These are phyloP conservation scores for Furcasterigmium sp. DNA, from an alignment of 2,329 filamentous ascomycete species.

Conservation along the genomic window DNA sequence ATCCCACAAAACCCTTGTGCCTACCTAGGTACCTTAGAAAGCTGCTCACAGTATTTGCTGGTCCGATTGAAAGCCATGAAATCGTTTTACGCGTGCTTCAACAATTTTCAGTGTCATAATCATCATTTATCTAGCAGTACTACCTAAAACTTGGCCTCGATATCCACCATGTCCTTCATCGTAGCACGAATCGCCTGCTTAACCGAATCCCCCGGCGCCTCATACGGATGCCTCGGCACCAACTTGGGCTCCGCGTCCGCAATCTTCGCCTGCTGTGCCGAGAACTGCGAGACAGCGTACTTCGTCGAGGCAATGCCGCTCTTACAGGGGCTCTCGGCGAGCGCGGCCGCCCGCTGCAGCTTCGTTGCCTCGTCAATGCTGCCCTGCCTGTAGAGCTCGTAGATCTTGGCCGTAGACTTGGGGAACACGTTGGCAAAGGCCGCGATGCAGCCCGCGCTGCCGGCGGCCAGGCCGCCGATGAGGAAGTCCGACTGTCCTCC, in stretches of 20 bases:
- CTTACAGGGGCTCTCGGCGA: slow-evolving; percentile 50
- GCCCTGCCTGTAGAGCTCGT: slow-evolving; percentile 40
- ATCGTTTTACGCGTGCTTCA: too few relatives aligned
- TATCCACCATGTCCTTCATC: slow-evolving; percentile 3
- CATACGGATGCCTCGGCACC: slow-evolving; percentile 10
- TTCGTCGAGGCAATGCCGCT: slow-evolving; percentile 58
- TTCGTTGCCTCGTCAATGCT: slow-evolving; percentile 40
- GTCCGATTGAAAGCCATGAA: too few relatives aligned
- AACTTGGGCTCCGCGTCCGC: slow-evolving; percentile 8
- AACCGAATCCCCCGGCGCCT: slow-evolving; percentile 4
- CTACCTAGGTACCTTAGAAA: too few relatives aligned
- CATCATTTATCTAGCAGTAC: too few relatives aligned
- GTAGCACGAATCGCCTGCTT: slow-evolving; percentile 1
- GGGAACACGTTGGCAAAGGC: slow-evolving; percentile 60
- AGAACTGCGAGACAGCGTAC: slow-evolving; percentile 38
- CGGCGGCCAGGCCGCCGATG: slow-evolving; percentile 52
- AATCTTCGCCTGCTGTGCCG: slow-evolving; percentile 9
- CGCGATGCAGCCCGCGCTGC: slow-evolving; percentile 55
- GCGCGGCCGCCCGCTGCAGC: slow-evolving; percentile 44
- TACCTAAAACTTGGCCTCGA: too few relatives aligned
- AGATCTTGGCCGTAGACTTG: slow-evolving; percentile 38
- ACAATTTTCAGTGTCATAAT: too few relatives aligned
- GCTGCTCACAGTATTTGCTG: too few relatives aligned
- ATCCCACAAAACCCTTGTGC: too few relatives aligned
- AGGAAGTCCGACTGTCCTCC: slow-evolving; percentile 72